Conservation (phyloP, 345 rosid species). For the Triadica sebifera region DNA sequence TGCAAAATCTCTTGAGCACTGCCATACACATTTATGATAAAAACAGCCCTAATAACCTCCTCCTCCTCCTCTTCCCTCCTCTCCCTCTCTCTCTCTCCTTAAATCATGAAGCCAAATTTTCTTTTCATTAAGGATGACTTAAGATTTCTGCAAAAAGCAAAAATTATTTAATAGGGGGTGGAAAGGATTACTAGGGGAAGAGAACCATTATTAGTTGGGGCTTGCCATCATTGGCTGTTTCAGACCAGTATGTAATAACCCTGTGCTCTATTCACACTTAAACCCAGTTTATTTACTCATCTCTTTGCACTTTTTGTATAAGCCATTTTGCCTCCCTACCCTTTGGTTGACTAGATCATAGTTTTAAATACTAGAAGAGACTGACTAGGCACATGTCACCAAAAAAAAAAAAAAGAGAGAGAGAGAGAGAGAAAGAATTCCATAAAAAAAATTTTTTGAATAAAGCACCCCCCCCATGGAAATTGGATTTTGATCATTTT, state of each 20-base stretch:
- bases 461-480: no score
- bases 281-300: not conserved
- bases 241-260: conserved; percentile 22
- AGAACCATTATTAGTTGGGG: conserved; percentile 19
- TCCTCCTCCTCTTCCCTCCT: no score
- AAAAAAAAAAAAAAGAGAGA: no score
- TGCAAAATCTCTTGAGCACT: conserved; percentile 36
- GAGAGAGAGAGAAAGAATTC: not conserved
- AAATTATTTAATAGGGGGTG: not conserved
- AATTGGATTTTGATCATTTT: no score
- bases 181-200: conserved; percentile 15
- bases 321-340: conserved; percentile 1
- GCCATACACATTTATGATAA: conserved; percentile 29
- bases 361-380: not conserved
- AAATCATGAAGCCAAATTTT: conserved; percentile 21
- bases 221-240: conserved; percentile 48
- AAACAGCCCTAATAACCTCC: not conserved
- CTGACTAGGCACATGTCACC: not conserved
- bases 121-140: conserved; percentile 14
- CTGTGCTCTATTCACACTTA: conserved; percentile 11
- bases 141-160: conserved; percentile 21
- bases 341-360: not conserved
- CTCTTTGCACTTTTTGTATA: not conserved
- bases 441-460: not conserved
- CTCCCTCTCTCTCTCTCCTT: no score